phyloP scores from a whole-genome alignment of 2,329 filamentous ascomycete genomes.

The Fusarium sp. region DNA sequence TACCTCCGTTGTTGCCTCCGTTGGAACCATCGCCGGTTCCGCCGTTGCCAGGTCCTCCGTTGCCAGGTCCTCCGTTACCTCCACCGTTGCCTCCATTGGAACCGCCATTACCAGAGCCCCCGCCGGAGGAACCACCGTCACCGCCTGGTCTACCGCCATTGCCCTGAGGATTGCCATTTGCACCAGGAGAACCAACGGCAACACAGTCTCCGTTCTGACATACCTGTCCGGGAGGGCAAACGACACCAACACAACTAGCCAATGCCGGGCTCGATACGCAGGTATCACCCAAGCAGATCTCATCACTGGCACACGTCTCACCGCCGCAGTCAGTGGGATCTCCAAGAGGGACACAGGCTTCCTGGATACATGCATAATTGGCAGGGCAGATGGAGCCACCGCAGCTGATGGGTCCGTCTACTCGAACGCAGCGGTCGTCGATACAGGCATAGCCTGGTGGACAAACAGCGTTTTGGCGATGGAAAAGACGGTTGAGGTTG shows the following conservation, averaged over 20 bases:
- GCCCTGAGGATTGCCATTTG: not conserved
- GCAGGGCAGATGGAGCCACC: not conserved
- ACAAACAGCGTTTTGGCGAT: conserved; percentile 12
- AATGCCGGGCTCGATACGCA: conserved; percentile 4
- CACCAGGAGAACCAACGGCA: not conserved
- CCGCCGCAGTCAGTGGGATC: conserved; percentile 15
- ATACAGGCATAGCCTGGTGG: conserved; percentile 15
- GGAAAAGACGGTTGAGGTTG: not conserved
- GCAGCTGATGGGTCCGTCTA: conserved; percentile 9
- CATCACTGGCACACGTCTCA: not conserved
- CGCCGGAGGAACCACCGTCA: not conserved
- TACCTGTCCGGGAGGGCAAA: not conserved
- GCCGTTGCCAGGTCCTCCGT: not conserved
- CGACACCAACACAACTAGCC: not conserved
- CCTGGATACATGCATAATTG: conserved; percentile 18
- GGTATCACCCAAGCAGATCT: conserved; percentile 16
- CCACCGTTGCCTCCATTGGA: not conserved
- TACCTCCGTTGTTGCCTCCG: not conserved
- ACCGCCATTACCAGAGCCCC: not conserved
- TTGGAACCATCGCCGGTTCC: not conserved
- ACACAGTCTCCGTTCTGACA: conserved; percentile 12
- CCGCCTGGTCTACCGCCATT: not conserved
- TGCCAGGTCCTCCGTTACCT: not conserved
- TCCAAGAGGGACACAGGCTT: conserved; percentile 8
- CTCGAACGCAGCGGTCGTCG: conserved; percentile 4